These are phyloP conservation scores for Vigna hirtella DNA, from an alignment of 306 rosid species.

Conservation along the genomic window DNA sequence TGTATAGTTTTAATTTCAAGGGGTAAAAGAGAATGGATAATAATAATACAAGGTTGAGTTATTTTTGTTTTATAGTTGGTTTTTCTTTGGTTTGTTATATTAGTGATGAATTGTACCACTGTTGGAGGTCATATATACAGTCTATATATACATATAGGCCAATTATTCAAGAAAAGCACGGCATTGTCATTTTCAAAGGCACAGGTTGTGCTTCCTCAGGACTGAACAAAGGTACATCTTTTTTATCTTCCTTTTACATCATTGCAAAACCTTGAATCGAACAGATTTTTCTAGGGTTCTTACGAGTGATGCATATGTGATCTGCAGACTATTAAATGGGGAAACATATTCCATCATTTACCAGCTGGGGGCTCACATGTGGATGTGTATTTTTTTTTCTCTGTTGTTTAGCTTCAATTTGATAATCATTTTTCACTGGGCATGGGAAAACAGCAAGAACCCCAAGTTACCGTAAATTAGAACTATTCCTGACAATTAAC, in stretches of 20 bases:
- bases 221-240: constrained; percentile 52
- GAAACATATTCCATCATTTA: constrained; percentile 33
- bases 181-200: constrained; percentile 60
- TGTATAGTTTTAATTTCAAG: neutral
- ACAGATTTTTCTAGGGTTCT: constrained; percentile 22
- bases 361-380: constrained; percentile 33
- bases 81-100: neutral
- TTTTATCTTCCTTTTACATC: constrained; percentile 38
- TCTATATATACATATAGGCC: constrained; percentile 17
- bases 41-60: neutral
- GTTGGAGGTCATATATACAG: constrained; percentile 13
- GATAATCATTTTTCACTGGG: constrained; percentile 34
- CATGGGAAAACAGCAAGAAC: constrained; percentile 46
- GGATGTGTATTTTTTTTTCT: neutral
- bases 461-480: constrained; percentile 41
- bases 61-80: neutral
- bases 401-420: neutral
- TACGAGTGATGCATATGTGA: constrained; percentile 34
- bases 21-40: neutral
- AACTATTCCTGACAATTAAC: constrained; percentile 48
- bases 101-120: constrained; percentile 11
- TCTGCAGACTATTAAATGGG: constrained; percentile 33
- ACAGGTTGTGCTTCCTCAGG: constrained; percentile 55
- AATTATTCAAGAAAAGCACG: constrained; percentile 42
- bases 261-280: constrained; percentile 11